Percentiles rank a stretch among this genome's conserved stretches.
Conservation (phyloP, 164 flowering plant species). For the Vitis labrusca region DNA sequence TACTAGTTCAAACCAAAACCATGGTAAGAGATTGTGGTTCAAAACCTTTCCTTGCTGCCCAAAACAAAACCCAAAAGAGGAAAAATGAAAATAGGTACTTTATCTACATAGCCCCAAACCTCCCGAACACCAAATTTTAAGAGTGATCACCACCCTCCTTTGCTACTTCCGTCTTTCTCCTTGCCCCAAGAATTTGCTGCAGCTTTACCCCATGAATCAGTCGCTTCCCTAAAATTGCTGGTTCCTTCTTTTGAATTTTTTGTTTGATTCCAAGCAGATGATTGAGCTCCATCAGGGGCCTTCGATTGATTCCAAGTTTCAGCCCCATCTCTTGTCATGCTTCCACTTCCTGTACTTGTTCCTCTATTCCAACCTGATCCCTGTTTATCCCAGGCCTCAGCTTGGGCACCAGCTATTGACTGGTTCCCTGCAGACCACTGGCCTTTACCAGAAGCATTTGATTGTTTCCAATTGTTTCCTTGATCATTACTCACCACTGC, state of each 20-base stretch:
- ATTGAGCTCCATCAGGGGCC: conserved; percentile 1
- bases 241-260: conserved; percentile 11
- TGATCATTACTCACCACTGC: conserved; percentile 3
- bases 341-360: background rate
- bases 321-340: background rate
- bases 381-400: conserved; percentile 5
- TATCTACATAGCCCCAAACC: no score
- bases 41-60: no score
- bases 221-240: conserved; percentile 1
- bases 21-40: no score
- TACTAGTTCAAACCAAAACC: no score
- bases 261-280: conserved; percentile 8
- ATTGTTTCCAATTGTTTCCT: conserved; percentile 2
- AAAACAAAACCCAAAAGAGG: no score
- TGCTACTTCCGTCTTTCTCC: conserved; percentile 8
- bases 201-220: conserved; percentile 19
- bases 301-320: conserved; percentile 4
- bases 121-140: background rate
- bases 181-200: conserved; percentile 14
- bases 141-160: conserved; percentile 24
- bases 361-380: conserved; percentile 9
- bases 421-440: conserved; percentile 6
- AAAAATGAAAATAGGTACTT: no score
- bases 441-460: conserved; percentile 8
- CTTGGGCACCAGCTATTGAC: background rate